These are phyloP conservation scores for Aspergillus fumigatus DNA, from an alignment of 2,329 filamentous ascomycete species.

Conservation along the genomic window DNA sequence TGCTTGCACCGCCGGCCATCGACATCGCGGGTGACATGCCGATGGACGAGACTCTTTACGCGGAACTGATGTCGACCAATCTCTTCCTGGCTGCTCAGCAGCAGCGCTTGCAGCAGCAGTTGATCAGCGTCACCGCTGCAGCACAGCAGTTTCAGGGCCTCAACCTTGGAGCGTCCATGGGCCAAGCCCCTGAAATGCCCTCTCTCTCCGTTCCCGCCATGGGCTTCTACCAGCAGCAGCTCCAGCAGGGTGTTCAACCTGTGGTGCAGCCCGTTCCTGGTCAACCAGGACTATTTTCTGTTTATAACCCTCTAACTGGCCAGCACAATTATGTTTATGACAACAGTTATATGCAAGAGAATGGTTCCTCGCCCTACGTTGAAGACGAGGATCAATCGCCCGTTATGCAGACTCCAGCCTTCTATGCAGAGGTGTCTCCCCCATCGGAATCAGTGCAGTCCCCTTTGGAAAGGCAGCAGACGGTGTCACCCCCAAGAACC, in stretches of 20 bases:
- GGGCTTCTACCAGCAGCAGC: slow-evolving; percentile 61
- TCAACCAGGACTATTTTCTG: slow-evolving; percentile 72
- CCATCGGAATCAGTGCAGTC: slow-evolving; percentile 60
- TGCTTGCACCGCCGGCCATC: slow-evolving; percentile 64
- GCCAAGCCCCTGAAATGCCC: slow-evolving; percentile 47
- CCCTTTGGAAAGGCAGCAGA: slow-evolving; percentile 58
- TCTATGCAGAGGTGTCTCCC: slow-evolving; percentile 77
- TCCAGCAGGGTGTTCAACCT: slow-evolving; percentile 62
- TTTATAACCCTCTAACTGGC: slow-evolving; percentile 81
- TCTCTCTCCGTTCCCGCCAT: slow-evolving; percentile 50
- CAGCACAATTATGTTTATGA: slow-evolving; percentile 79
- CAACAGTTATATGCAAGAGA: slow-evolving; percentile 52
- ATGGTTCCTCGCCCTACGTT: slow-evolving; percentile 27
- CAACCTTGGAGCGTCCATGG: slow-evolving; percentile 54
- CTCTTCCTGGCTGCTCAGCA: slow-evolving; percentile 91
- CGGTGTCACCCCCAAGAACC: slow-evolving; percentile 58
- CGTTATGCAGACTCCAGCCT: slow-evolving; percentile 54
- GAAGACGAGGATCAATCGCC: slow-evolving; percentile 44
- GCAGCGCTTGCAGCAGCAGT: slow-evolving; percentile 89
- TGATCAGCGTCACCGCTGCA: slow-evolving; percentile 75
- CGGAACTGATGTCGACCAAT: slow-evolving; percentile 86
- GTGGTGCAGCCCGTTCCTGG: slow-evolving; percentile 59
- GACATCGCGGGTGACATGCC: slow-evolving; percentile 64
- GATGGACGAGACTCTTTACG: slow-evolving; percentile 82
- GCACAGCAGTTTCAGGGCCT: slow-evolving; percentile 78